Percentiles rank a stretch among this genome's conserved stretches.
Evolutionary conservation across 2,329 filamentous ascomycete genomes (phyloP).

Genomic region (Talaromyces albobiverticillius): DNA sequence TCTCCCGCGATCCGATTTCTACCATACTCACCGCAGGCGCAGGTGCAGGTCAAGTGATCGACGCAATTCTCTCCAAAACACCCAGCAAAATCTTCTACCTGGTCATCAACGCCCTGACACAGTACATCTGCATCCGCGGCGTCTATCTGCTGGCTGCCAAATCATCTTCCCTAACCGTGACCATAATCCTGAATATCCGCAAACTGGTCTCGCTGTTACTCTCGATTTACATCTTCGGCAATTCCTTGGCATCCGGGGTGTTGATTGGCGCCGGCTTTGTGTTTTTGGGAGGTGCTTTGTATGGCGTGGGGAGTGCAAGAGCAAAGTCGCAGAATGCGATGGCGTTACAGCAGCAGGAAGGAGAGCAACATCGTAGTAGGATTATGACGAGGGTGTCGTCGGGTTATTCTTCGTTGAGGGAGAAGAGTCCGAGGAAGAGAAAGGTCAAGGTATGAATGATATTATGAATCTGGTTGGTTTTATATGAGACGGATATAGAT

Average conservation of each 20-base stretch:
- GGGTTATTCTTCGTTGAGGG: constrained; percentile 7
- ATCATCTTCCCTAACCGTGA: constrained; percentile 89
- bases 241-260: constrained; percentile 72
- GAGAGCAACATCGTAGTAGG: neutral
- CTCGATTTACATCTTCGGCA: constrained; percentile 93
- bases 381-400: neutral
- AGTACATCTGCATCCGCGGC: constrained; percentile 91
- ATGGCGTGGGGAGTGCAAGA: constrained; percentile 67
- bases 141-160: constrained; percentile 91
- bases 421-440: constrained; percentile 9
- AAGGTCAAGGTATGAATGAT: constrained; percentile 9
- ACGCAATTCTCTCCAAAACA: constrained; percentile 25
- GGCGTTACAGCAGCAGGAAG: neutral
- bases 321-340: constrained; percentile 22
- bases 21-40: constrained; percentile 2
- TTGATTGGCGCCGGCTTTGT: constrained; percentile 78
- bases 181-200: constrained; percentile 91
- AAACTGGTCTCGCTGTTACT: constrained; percentile 88
- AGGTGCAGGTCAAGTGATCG: constrained; percentile 21
- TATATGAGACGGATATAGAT: no score
- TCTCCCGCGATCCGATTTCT: constrained; percentile 2
- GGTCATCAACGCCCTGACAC: constrained; percentile 67
- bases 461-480: no score
- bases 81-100: constrained; percentile 39
- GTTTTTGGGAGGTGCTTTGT: constrained; percentile 86